Percentiles rank a stretch among this genome's conserved stretches.
Conservation (phyloP, 306 rosid genomes). For the Sesbania bispinosa region DNA sequence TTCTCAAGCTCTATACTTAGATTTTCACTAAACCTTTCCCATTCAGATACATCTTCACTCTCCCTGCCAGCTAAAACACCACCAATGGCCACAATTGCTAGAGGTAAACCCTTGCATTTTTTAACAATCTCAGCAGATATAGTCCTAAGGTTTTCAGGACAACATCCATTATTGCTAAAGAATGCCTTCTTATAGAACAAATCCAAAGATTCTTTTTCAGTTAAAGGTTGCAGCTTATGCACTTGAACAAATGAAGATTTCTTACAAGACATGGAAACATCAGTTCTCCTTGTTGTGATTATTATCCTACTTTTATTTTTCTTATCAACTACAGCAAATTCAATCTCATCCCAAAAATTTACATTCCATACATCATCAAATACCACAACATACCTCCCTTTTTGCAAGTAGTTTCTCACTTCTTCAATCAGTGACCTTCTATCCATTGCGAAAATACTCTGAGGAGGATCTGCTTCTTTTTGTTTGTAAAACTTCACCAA, state of each 20-base stretch:
- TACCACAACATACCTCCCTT: neutral
- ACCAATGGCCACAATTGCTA: neutral
- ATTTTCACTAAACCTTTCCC: neutral
- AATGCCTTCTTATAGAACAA: neutral
- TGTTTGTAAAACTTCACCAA: neutral
- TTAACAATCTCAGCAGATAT: neutral
- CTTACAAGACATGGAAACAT: neutral
- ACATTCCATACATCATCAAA: conserved; percentile 24
- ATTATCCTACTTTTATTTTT: neutral
- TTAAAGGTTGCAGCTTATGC: neutral
- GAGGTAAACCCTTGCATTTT: neutral
- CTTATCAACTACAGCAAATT: neutral
- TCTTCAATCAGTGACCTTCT: neutral
- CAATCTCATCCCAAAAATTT: neutral
- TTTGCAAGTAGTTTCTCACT: neutral
- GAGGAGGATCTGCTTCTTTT: no score
- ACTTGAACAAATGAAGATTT: neutral
- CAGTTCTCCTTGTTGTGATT: neutral
- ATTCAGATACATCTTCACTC: neutral
- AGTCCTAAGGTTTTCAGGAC: neutral
- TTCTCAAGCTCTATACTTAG: neutral
- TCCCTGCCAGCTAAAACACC: neutral
- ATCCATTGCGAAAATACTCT: neutral
- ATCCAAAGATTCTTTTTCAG: neutral
- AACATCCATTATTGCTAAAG: neutral